Evolutionary conservation across 306 rosid genomes (phyloP).

Genomic region (Vicia faba): DNA sequence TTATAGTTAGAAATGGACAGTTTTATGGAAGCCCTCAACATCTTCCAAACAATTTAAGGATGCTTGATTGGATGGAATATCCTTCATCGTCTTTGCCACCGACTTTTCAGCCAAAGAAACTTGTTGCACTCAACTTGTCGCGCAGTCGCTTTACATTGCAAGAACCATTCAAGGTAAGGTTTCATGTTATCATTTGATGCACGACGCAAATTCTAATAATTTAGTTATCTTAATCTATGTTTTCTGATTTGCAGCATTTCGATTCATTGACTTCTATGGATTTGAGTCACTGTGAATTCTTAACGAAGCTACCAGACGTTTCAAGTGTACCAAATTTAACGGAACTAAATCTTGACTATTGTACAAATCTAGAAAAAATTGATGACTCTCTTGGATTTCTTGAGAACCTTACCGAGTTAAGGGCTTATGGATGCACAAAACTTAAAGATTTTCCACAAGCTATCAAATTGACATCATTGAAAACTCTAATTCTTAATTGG

Average conservation of each 20-base stretch:
- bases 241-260: slow-evolving; percentile 33
- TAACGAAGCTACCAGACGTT: slow-evolving; percentile 42
- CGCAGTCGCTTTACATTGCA: slow-evolving; percentile 27
- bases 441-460: slow-evolving; percentile 15
- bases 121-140: slow-evolving; percentile 32
- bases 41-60: slow-evolving; percentile 51
- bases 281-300: slow-evolving; percentile 35
- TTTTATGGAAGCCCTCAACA: slow-evolving; percentile 42
- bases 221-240: background rate
- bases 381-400: slow-evolving; percentile 22
- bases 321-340: slow-evolving; percentile 42
- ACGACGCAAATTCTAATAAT: background rate
- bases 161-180: slow-evolving; percentile 40
- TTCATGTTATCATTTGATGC: background rate
- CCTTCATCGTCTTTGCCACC: slow-evolving; percentile 49
- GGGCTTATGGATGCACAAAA: slow-evolving; percentile 24
- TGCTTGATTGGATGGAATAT: slow-evolving; percentile 51
- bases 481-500: slow-evolving; percentile 42
- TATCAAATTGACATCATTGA: slow-evolving; percentile 37
- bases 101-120: slow-evolving; percentile 41
- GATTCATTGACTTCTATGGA: slow-evolving; percentile 41
- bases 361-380: slow-evolving; percentile 26
- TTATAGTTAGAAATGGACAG: slow-evolving; percentile 39
- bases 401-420: slow-evolving; percentile 19
- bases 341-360: slow-evolving; percentile 36